A percentile compares a stretch with the other conserved stretches of the same genome.
phyloP scores from a whole-genome alignment of 2,329 filamentous ascomycete species.

The Falciphora oryzae region DNA sequence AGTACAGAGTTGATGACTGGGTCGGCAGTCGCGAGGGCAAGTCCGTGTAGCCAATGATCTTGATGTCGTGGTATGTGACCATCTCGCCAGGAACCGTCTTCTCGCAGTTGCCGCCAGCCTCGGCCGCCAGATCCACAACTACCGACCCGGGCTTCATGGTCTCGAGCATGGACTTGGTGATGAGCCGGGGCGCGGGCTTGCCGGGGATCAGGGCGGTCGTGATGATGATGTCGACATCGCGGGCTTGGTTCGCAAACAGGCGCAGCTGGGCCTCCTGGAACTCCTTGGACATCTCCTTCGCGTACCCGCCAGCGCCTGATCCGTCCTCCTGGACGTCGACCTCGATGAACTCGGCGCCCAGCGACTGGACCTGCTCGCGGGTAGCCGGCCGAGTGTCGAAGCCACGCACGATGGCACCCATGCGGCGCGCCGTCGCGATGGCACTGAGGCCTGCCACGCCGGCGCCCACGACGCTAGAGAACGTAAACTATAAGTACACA shows the following conservation, averaged over 20 bases:
- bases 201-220: constrained; percentile 90
- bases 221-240: constrained; percentile 87
- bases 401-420: constrained; percentile 84
- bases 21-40: constrained; percentile 80
- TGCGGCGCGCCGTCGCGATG: constrained; percentile 76
- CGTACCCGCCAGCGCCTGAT: constrained; percentile 78
- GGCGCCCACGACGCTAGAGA: constrained; percentile 82
- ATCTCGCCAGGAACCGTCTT: constrained; percentile 70
- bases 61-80: constrained; percentile 68
- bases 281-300: constrained; percentile 90
- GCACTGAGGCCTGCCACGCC: constrained; percentile 85
- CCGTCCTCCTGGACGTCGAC: constrained; percentile 82
- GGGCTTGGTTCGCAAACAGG: constrained; percentile 79
- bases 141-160: constrained; percentile 89
- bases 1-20: constrained; percentile 84
- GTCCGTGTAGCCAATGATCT: constrained; percentile 84
- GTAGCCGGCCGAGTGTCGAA: constrained; percentile 89
- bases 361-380: constrained; percentile 82
- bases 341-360: constrained; percentile 86
- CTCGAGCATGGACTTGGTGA: constrained; percentile 72
- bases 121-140: constrained; percentile 80
- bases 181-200: constrained; percentile 73
- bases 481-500: too few species aligned
- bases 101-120: constrained; percentile 85
- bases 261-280: constrained; percentile 93